Base-by-base conservation (phyloP, 441 rosid genomes). In the Eruca vesicaria region DNA sequence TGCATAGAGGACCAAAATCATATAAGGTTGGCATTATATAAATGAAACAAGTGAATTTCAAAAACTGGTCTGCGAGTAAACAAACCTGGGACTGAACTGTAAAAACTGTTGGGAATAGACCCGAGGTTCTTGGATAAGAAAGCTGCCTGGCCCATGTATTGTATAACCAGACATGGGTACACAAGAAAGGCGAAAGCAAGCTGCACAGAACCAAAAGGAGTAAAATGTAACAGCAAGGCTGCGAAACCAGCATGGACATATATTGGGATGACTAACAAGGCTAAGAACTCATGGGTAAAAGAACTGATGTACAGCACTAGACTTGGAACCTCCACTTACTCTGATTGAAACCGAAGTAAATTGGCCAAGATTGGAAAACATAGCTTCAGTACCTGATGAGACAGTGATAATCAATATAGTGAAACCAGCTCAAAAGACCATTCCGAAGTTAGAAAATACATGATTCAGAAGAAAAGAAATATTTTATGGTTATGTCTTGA, bases 81-180 rank as follows among this genome's bases (percentile, higher is more conserved):
- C 87, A 77, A 64, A 94, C 98, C 86, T 61, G 99, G 99, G 79
- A 94, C 80, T 15, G 99, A 92, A 68, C 76, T 80, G 79, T 82
- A 94, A 79, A 94, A 94, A 79, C 91, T 86, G 77, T 84, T 33
- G 20, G 74, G 26, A 31, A 90, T 65, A 29, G 81, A 79, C 2
- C 5, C 19, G 33, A 72, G 82, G 80, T 92, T 73, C 82, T 82
- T 92, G 15, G 99, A 94, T 71, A 94, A 82, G 84, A 80, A 94
- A n/a, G 99, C 98, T 82, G 98, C 97, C 79, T 94, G 99, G 48
- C 97, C 99, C 97, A 94, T 89, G 85, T 94, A 94, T 80, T 94
- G 99, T 69, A 92, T 84, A 74, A 92, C 97, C 87, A 94, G 83
- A 79, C 98, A 92, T 6, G 98, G 99, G 84, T 94, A 94, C 74